These are phyloP conservation scores for Candida argentea DNA, from an alignment of 805 yeast species.

Conservation along the genomic window DNA sequence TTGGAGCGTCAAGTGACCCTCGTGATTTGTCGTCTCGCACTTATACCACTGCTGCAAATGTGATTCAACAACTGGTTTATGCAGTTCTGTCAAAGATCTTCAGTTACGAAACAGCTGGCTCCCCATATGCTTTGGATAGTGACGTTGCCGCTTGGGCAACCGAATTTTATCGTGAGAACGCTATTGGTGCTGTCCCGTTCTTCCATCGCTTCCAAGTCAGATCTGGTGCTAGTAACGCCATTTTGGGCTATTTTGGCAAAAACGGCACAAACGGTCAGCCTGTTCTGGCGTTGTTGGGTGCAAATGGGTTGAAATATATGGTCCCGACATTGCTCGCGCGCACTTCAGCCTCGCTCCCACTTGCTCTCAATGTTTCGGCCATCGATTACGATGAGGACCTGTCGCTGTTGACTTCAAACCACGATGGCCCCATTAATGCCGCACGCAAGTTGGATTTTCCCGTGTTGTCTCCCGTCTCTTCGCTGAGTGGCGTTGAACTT, in stretches of 20 bases:
- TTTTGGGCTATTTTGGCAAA: constrained; percentile 55
- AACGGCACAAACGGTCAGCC: constrained; percentile 26
- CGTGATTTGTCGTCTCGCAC: constrained; percentile 35
- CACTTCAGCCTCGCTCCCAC: constrained; percentile 32
- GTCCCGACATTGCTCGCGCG: constrained; percentile 41
- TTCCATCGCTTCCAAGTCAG: constrained; percentile 60
- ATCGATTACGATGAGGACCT: constrained; percentile 52
- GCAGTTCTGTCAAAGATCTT: constrained; percentile 45
- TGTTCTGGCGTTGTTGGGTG: constrained; percentile 46
- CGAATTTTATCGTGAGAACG: constrained; percentile 38
- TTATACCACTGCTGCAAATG: constrained; percentile 45
- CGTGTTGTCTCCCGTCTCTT: constrained; percentile 55
- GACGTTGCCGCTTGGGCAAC: constrained; percentile 52
- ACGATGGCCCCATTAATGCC: constrained; percentile 46
- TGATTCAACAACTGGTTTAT: constrained; percentile 47
- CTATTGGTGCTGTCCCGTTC: constrained; percentile 49
- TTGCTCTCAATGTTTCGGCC: constrained; percentile 68
- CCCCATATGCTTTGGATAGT: constrained; percentile 49
- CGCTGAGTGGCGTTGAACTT: constrained; percentile 41
- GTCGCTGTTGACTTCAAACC: constrained; percentile 52
- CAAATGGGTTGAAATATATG: constrained; percentile 61
- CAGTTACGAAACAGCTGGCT: constrained; percentile 60
- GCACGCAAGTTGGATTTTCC: constrained; percentile 59
- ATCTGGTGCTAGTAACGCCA: constrained; percentile 72
- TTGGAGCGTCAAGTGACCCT: constrained; percentile 55